Conservation (phyloP, 305 asterid genomes). For the Fraxinus greggii region DNA sequence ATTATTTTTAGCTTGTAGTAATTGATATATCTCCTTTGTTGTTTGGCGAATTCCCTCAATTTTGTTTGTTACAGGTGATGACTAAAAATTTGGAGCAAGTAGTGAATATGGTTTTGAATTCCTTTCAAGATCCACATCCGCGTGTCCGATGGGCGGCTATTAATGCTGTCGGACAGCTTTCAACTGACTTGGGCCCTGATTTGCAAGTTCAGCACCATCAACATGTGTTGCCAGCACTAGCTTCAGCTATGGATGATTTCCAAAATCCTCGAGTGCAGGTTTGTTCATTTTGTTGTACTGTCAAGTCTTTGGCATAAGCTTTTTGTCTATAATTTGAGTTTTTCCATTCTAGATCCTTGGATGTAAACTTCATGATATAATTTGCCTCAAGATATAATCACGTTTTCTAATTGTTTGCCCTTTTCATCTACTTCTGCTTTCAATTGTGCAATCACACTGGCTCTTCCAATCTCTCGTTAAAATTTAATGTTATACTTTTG, state of each 20-base stretch:
- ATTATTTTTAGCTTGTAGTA: not conserved
- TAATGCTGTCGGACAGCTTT: conserved; percentile 80
- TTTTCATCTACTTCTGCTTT: not conserved
- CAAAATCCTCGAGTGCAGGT: conserved; percentile 96
- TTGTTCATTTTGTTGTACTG: conserved; percentile 20
- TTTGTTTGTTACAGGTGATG: conserved; percentile 59
- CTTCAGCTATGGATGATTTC: conserved; percentile 86
- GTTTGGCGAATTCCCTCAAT: not conserved
- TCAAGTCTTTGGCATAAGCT: conserved; percentile 3
- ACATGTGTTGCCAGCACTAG: conserved; percentile 69
- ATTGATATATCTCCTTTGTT: not conserved
- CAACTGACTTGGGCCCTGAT: conserved; percentile 91
- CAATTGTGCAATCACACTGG: not conserved
- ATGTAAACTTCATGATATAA: not conserved
- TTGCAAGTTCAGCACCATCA: conserved; percentile 77
- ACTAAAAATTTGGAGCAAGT: conserved; percentile 81
- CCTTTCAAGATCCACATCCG: conserved; percentile 91
- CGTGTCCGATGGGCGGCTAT: conserved; percentile 95
- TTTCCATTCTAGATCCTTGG: not conserved
- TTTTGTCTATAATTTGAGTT: not conserved
- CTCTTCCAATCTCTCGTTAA: not conserved
- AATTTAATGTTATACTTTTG: not conserved
- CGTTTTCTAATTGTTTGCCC: not conserved
- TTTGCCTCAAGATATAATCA: not conserved
- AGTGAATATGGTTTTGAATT: conserved; percentile 76